Evolutionary conservation across 2,329 filamentous ascomycete genomes (phyloP).

Genomic region (Fusarium transvaalense): DNA sequence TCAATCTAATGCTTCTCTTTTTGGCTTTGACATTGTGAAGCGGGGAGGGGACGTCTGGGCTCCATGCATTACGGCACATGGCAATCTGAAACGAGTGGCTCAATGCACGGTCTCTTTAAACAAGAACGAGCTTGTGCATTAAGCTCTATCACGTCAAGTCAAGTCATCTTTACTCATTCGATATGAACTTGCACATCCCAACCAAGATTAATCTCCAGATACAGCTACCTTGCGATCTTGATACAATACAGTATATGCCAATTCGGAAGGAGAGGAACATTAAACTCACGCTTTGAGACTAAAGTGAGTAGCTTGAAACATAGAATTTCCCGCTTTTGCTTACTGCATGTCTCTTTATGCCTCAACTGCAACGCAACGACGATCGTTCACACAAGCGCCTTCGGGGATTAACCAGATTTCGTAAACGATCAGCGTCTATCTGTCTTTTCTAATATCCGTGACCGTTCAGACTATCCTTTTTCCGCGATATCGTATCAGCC

Average conservation of each 20-base stretch:
- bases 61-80: constrained; percentile 23
- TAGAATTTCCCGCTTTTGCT: constrained; percentile 17
- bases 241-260: not conserved
- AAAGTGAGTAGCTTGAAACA: constrained; percentile 31
- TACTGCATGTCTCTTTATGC: constrained; percentile 22
- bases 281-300: constrained; percentile 9
- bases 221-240: constrained; percentile 9
- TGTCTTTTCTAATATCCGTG: constrained; percentile 18
- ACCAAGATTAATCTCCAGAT: not conserved
- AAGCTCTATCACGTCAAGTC: not conserved
- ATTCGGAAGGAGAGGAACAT: not conserved
- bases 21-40: constrained; percentile 6
- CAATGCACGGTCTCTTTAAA: constrained; percentile 28
- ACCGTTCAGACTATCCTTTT: constrained; percentile 7
- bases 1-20: not conserved
- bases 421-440: constrained; percentile 31
- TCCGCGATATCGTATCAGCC: constrained; percentile 33
- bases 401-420: constrained; percentile 29
- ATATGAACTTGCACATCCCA: constrained; percentile 1
- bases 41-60: constrained; percentile 2
- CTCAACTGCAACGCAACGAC: constrained; percentile 28
- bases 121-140: constrained; percentile 2
- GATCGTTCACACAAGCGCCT: constrained; percentile 28
- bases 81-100: constrained; percentile 31
- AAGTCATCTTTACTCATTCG: not conserved